Conservation (phyloP, 2,329 filamentous ascomycete genomes). For the Aspergillus sclerotialis region DNA sequence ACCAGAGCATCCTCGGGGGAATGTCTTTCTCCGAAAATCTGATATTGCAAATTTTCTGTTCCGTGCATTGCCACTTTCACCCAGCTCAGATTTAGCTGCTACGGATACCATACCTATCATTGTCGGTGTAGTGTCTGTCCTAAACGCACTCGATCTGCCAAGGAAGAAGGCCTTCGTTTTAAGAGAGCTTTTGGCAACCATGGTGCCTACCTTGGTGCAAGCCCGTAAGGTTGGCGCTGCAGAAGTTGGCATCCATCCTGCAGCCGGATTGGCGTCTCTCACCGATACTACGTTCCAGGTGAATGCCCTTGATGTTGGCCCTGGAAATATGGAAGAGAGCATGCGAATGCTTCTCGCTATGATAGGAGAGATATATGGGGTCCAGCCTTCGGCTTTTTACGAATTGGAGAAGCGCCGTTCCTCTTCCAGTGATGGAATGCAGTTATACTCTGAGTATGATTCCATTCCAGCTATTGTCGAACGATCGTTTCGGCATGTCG, state of each 20-base stretch:
- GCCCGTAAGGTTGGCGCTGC: constrained; percentile 87
- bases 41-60: constrained; percentile 61
- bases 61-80: constrained; percentile 61
- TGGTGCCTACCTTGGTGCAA: constrained; percentile 80
- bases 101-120: constrained; percentile 73
- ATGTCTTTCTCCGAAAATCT: constrained; percentile 47
- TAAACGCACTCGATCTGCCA: constrained; percentile 70
- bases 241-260: constrained; percentile 93
- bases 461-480: constrained; percentile 34
- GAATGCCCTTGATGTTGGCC: constrained; percentile 35
- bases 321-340: constrained; percentile 36
- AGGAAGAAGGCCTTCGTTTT: constrained; percentile 89
- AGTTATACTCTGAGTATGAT: constrained; percentile 22
- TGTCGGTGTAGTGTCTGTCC: constrained; percentile 78
- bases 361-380: constrained; percentile 34
- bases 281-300: constrained; percentile 46
- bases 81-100: constrained; percentile 56
- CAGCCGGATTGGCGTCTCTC: constrained; percentile 72
- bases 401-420: constrained; percentile 25
- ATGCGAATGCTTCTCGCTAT: constrained; percentile 31
- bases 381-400: constrained; percentile 29
- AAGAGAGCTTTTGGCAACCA: constrained; percentile 72
- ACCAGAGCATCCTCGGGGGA: constrained; percentile 28
- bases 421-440: constrained; percentile 9
- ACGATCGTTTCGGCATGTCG: constrained; percentile 39